Percentiles rank a stretch among this genome's conserved stretches.
These are phyloP conservation scores for Leptographium wingfieldii DNA, from an alignment of 2,329 filamentous ascomycete genomes.

Conservation along the genomic window DNA sequence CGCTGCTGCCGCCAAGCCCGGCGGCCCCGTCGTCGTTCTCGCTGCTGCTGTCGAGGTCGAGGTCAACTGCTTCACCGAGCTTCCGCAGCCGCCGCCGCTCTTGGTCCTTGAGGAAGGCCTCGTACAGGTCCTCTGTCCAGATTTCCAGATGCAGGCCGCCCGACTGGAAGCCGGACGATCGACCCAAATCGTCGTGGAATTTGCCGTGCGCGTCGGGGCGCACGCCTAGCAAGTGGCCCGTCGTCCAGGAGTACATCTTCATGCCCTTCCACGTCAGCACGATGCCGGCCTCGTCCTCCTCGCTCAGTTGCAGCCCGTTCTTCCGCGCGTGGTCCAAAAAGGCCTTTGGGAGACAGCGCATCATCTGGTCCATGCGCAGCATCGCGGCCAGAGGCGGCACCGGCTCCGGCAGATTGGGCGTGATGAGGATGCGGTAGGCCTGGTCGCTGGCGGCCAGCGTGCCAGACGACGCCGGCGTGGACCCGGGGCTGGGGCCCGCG, in stretches of 20 bases:
- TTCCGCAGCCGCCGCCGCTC: constrained; percentile 33
- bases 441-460: constrained; percentile 13
- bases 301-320: constrained; percentile 22
- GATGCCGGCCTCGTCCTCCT: constrained; percentile 37
- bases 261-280: constrained; percentile 71
- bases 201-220: constrained; percentile 29
- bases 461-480: background rate
- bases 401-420: constrained; percentile 43
- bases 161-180: constrained; percentile 26
- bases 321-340: constrained; percentile 57
- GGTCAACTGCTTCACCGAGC: constrained; percentile 26
- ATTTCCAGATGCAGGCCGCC: constrained; percentile 62
- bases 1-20: constrained; percentile 5
- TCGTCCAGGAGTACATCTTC: constrained; percentile 64
- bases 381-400: constrained; percentile 39
- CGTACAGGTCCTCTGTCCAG: constrained; percentile 55
- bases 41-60: constrained; percentile 15
- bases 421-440: constrained; percentile 42
- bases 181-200: constrained; percentile 19
- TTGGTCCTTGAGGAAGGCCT: constrained; percentile 32
- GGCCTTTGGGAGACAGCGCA: constrained; percentile 34
- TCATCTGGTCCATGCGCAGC: constrained; percentile 52
- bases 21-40: constrained; percentile 11
- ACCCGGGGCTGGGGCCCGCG: background rate
- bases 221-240: constrained; percentile 55